These are phyloP conservation scores for Anethum foeniculum DNA, from an alignment of 140 eudicot genomes.

Conservation along the genomic window DNA sequence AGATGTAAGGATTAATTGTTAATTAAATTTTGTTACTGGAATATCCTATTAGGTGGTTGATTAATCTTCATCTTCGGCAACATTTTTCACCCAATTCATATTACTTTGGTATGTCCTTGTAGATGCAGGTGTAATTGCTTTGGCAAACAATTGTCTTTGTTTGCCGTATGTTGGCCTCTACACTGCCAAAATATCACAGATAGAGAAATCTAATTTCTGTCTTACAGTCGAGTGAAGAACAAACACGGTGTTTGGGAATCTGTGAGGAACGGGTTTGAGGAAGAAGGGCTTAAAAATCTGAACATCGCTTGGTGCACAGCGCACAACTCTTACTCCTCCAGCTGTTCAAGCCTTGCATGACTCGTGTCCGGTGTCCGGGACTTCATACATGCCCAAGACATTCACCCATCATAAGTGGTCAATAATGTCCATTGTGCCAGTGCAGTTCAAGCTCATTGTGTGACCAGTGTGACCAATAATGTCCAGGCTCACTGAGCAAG, in stretches of 20 bases:
- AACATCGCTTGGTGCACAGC: slow-evolving; percentile 93
- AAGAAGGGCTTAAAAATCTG: slow-evolving; percentile 70
- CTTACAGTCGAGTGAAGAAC: slow-evolving; percentile 64
- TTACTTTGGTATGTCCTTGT: slow-evolving; percentile 12
- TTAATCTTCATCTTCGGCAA: neutral
- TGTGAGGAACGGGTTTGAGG: slow-evolving; percentile 43
- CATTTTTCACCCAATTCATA: neutral
- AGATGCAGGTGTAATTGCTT: slow-evolving; percentile 81
- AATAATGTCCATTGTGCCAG: slow-evolving; percentile 81
- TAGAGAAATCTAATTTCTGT: slow-evolving; percentile 64
- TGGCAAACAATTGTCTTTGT: slow-evolving; percentile 68
- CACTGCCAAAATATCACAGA: slow-evolving; percentile 79
- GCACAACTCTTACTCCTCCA: slow-evolving; percentile 89
- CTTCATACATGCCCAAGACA: slow-evolving; percentile 88
- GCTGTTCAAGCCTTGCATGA: slow-evolving; percentile 91
- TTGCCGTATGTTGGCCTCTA: slow-evolving; percentile 71
- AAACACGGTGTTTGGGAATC: slow-evolving; percentile 46
- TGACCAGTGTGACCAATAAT: slow-evolving; percentile 1
- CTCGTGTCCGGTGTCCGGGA: slow-evolving; percentile 61
- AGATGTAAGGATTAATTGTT: too few relatives aligned
- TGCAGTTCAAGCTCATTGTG: slow-evolving; percentile 48
- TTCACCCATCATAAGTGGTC: slow-evolving; percentile 73
- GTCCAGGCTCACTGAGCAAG: neutral
- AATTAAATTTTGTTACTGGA: too few relatives aligned
- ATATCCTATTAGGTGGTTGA: too few relatives aligned